These are phyloP conservation scores for Yamadazyma laniorum DNA, from an alignment of 805 yeast genomes.

Conservation along the genomic window DNA sequence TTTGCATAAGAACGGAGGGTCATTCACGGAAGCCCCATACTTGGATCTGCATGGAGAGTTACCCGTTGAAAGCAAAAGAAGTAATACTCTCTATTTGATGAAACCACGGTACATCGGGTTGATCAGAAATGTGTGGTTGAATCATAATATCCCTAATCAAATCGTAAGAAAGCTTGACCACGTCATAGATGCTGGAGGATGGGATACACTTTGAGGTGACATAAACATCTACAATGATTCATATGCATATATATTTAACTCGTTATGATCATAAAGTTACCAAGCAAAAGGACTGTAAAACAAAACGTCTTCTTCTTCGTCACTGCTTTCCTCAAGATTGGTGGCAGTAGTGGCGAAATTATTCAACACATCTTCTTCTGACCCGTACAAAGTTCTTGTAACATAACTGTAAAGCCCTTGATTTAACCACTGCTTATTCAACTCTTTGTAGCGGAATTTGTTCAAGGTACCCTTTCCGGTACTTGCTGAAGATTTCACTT, in stretches of 20 bases:
- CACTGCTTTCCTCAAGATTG: conserved; percentile 1
- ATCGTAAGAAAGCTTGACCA: conserved; percentile 81
- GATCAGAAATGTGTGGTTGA: conserved; percentile 68
- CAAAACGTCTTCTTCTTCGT: conserved; percentile 12
- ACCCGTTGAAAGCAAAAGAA: conserved; percentile 69
- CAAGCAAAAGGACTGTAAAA: conserved; percentile 14
- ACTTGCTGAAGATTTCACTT: conserved; percentile 55
- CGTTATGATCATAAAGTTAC: conserved; percentile 2
- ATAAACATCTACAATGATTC: background rate
- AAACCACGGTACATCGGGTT: conserved; percentile 62
- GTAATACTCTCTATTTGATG: conserved; percentile 69
- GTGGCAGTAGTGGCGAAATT: conserved; percentile 7
- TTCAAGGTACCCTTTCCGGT: conserved; percentile 59
- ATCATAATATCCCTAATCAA: conserved; percentile 71
- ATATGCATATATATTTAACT: conserved; percentile 4
- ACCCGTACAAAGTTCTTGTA: conserved; percentile 30
- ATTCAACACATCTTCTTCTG: conserved; percentile 11
- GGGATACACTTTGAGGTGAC: conserved; percentile 80
- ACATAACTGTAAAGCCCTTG: conserved; percentile 55
- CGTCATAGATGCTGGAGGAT: conserved; percentile 85
- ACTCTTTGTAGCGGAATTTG: conserved; percentile 50
- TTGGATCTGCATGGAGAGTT: conserved; percentile 84
- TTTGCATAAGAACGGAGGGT: conserved; percentile 73
- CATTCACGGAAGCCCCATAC: conserved; percentile 82
- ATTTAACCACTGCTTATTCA: conserved; percentile 60